Evolutionary conservation across 164 flowering plant genomes (phyloP).

Genomic region (Paratinospora sagittata): DNA sequence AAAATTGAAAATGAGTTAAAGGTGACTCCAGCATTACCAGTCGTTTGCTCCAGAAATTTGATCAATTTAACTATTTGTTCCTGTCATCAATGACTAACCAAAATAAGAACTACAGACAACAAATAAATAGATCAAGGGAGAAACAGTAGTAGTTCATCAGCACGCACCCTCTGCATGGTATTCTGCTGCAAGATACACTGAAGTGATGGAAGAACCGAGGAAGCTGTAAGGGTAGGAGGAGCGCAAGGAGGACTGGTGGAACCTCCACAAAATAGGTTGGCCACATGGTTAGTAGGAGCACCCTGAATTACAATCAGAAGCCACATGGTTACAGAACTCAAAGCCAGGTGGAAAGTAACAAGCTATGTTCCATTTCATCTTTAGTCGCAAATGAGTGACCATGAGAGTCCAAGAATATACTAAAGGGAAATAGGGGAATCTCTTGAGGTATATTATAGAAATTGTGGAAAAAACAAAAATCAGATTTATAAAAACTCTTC

Average conservation of each 20-base stretch:
- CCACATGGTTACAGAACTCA: constrained; percentile 27
- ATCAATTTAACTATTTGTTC: constrained; percentile 49
- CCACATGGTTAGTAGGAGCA: constrained; percentile 29
- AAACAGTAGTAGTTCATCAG: neutral
- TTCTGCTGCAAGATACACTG: constrained; percentile 58
- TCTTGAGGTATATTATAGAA: neutral
- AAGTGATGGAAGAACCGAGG: constrained; percentile 59
- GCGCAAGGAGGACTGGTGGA: constrained; percentile 21
- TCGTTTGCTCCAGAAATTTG: constrained; percentile 34
- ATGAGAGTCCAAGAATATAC: neutral
- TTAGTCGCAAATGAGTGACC: neutral
- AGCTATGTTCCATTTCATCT: constrained; percentile 11
- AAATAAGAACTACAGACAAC: constrained; percentile 7
- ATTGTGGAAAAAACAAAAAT: no score
- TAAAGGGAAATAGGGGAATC: neutral
- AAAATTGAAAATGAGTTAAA: neutral
- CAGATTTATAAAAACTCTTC: no score
- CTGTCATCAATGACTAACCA: constrained; percentile 28
- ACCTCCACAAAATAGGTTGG: constrained; percentile 34
- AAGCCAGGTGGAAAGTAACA: constrained; percentile 29
- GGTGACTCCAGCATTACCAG: constrained; percentile 30
- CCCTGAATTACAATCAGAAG: constrained; percentile 36
- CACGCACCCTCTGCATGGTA: constrained; percentile 45
- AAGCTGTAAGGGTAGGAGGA: constrained; percentile 28
- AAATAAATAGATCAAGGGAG: neutral